Evolutionary conservation across 495 filamentous ascomycete genomes (phyloP).

Genomic region (Penicillium simplicissimum): DNA sequence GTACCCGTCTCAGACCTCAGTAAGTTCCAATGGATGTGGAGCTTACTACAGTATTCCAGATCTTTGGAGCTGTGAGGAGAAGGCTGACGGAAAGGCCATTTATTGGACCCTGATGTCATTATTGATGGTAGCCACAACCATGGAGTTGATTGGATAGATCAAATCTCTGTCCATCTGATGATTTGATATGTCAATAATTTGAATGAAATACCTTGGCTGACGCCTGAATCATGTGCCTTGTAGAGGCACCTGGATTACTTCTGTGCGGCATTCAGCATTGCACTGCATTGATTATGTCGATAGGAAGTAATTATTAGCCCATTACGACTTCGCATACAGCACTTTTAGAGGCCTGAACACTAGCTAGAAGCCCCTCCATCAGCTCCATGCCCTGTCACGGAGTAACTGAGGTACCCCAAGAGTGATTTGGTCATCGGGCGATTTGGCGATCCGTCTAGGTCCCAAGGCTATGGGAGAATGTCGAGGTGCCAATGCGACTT

Average conservation of each 20-base stretch:
- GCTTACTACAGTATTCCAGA: neutral
- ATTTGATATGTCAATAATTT: neutral
- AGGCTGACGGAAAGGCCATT: neutral
- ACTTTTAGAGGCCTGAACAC: neutral
- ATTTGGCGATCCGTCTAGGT: constrained; percentile 1
- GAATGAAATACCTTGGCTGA: neutral
- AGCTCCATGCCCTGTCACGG: too few species aligned
- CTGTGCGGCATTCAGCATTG: neutral
- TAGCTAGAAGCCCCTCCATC: neutral
- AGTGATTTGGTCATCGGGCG: neutral
- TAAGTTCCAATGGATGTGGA: constrained; percentile 13
- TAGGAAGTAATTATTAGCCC: neutral
- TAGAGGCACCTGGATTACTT: too few species aligned
- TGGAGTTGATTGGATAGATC: neutral
- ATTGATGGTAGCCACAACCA: neutral
- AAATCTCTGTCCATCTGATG: neutral
- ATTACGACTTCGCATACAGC: neutral
- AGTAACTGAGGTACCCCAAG: neutral
- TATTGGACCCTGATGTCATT: neutral
- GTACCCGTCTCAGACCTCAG: too few species aligned
- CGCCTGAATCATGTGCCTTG: neutral
- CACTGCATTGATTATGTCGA: neutral
- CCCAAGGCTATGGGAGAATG: constrained; percentile 1
- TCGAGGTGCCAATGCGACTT: neutral
- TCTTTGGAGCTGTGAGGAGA: neutral